Base-by-base conservation (phyloP, 2,329 filamentous ascomycete genomes). In the Talaromyces sp. region DNA sequence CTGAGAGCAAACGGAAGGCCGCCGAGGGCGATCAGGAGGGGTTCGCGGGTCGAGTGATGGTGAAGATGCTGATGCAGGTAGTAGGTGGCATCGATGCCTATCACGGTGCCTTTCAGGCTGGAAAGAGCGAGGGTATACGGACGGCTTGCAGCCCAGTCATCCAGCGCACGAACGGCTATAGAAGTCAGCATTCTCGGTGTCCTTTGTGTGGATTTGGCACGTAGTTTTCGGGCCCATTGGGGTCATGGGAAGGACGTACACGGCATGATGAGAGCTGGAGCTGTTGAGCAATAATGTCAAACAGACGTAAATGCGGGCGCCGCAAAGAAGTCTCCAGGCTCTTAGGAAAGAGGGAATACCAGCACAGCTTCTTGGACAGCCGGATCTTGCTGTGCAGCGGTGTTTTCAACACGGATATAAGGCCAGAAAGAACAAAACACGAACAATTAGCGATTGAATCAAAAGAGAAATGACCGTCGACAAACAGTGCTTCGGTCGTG, bases 81-180 rank as follows among this genome's bases (percentile, higher is more conserved):
- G 76, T 96, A 90, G 58, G 90, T 89, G 60, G 93, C 95, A 80
- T 97, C 93, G 70, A 98, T 87, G 66, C 88, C 93, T 69, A 97
- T 84, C 59, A 88, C 84, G 63, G 86, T 86, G 72, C 88, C 88
- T 71, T 89, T 86, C 68, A 97, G 82, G 65, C 90, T 85, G 63
- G 87, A 82, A 67, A 96, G 76, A 62, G 87, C 81, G 68, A 86
- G 84, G 55, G 81, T 83, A 71, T 82, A 80, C 64, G 79, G 77
- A 66, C 85, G 79, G 69, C 75, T 76, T 66, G 76, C 77, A 60
- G 79, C 82, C 84, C 84, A 88, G 68, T 82, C 80, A 68, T 85
- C 83, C 71, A 86, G 81, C 63, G 75, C 75, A 66, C 78, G 78
- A 69, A 81, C 79, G 13, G 60, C 60, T 62, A 32, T 15, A 25